Percentiles rank a stretch among this genome's conserved stretches.
These are phyloP conservation scores for Nicotiana tabacum DNA, from an alignment of 257 asterid species.

Conservation along the genomic window DNA sequence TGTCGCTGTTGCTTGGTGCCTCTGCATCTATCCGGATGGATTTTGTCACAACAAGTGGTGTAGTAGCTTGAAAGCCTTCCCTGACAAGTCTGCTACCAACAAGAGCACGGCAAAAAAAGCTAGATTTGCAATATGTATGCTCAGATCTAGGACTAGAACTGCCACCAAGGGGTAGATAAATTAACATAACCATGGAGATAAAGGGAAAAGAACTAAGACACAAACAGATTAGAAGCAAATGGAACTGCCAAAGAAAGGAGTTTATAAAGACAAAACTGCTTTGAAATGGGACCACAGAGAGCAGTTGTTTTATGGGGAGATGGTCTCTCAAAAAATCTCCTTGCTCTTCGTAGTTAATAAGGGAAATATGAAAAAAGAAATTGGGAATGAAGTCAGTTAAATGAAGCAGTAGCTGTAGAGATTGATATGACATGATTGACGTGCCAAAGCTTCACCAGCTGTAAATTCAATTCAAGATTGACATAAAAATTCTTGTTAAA, in stretches of 20 bases:
- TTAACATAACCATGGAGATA: not conserved
- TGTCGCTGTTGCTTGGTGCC: not conserved
- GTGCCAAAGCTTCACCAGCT: not conserved
- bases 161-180: not conserved
- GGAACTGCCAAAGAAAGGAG: not conserved
- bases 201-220: not conserved
- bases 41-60: not conserved
- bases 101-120: not conserved
- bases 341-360: not conserved
- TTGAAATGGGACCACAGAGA: not conserved
- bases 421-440: not conserved
- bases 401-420: not conserved
- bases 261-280: not conserved
- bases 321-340: not conserved
- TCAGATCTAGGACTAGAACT: not conserved
- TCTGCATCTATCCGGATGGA: not conserved
- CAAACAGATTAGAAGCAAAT: not conserved
- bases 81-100: not conserved
- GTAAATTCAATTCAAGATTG: not conserved
- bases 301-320: not conserved
- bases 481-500: not conserved
- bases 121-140: not conserved
- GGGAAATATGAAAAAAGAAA: not conserved
- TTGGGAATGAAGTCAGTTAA: not conserved
- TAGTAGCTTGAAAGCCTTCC: not conserved